Evolutionary conservation across 768 basidiomycete species (phyloP).

Genomic region (Phanerodontia chrysosporium): DNA sequence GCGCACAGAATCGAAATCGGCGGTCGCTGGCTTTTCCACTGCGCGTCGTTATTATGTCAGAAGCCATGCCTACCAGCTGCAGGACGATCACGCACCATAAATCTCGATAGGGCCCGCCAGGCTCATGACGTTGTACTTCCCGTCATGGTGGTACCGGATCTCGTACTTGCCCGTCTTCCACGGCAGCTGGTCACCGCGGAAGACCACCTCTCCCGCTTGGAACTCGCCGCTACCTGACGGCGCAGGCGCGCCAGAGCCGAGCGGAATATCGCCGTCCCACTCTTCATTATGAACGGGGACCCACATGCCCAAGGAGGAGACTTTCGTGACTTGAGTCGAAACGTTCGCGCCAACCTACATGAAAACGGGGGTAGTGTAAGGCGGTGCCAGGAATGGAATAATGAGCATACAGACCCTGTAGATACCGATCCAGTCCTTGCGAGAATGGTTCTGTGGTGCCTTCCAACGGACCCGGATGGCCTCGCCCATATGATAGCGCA

Average conservation of each 20-base stretch:
- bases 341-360: conserved; percentile 81
- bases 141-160: conserved; percentile 93
- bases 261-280: conserved; percentile 85
- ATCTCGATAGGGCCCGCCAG: conserved; percentile 84
- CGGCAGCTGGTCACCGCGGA: conserved; percentile 76
- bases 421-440: conserved; percentile 95
- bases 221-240: conserved; percentile 35
- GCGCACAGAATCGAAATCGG: conserved; percentile 65
- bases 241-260: conserved; percentile 33
- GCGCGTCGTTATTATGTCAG: neutral
- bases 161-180: conserved; percentile 89
- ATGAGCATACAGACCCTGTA: conserved; percentile 57
- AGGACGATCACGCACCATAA: conserved; percentile 53
- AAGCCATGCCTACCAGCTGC: neutral
- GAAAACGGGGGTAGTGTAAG: neutral
- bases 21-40: conserved; percentile 67
- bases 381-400: neutral
- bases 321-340: conserved; percentile 76
- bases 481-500: conserved; percentile 86
- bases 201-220: conserved; percentile 63
- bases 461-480: conserved; percentile 84
- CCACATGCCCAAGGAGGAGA: conserved; percentile 88
- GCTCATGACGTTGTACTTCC: conserved; percentile 94
- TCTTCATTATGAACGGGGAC: conserved; percentile 86
- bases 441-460: conserved; percentile 81